Evolutionary conservation across 306 rosid species (phyloP).

Genomic region (Cucurbita maxima): DNA sequence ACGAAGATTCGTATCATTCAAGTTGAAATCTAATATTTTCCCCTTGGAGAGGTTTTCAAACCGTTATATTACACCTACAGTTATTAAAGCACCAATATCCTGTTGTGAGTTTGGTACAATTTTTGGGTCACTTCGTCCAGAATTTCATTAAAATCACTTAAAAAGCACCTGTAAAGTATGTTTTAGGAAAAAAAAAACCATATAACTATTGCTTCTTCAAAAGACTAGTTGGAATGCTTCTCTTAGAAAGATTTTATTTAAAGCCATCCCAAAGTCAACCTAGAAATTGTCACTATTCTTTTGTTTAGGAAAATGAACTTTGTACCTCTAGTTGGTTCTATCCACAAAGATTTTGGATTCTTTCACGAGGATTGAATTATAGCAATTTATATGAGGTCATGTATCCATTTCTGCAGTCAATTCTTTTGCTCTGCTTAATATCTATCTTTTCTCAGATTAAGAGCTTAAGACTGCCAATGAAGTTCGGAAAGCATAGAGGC

Average conservation of each 20-base stretch:
- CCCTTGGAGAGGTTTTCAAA: neutral
- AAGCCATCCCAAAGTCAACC: neutral
- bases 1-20: neutral
- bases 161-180: neutral
- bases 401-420: neutral
- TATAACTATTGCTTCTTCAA: neutral
- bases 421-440: neutral
- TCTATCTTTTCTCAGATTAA: conserved; percentile 31
- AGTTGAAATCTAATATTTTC: neutral
- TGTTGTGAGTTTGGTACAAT: neutral
- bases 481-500: conserved; percentile 77
- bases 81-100: neutral
- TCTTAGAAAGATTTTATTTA: neutral
- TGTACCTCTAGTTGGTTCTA: neutral
- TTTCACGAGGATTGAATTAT: neutral
- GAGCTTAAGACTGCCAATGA: conserved; percentile 76
- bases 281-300: neutral
- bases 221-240: neutral
- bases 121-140: neutral
- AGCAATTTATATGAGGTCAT: neutral
- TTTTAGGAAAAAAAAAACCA: neutral
- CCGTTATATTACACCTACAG: neutral
- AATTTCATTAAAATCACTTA: neutral
- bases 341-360: neutral
- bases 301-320: neutral